Evolutionary conservation across 345 rosid genomes (phyloP).

Genomic region (Aethionema arabicum): DNA sequence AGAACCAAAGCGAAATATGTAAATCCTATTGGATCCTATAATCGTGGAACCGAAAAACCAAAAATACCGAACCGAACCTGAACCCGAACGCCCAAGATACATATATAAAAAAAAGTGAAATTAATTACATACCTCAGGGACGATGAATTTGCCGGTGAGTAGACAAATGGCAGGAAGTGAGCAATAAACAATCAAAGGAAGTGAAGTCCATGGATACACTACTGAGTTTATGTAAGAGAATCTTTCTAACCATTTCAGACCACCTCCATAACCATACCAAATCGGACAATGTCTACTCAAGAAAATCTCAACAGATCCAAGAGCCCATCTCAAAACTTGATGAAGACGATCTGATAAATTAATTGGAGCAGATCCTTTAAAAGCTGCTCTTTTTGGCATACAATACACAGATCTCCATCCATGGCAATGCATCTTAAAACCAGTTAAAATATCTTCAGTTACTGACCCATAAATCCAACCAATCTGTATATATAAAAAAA

Average conservation of each 20-base stretch:
- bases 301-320: conserved; percentile 72
- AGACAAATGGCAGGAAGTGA: conserved; percentile 28
- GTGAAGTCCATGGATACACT: conserved; percentile 65
- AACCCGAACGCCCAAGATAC: too few species aligned
- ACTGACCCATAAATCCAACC: conserved; percentile 74
- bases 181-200: conserved; percentile 62
- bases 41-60: too few species aligned
- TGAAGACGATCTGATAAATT: conserved; percentile 75
- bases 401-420: conserved; percentile 81
- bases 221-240: conserved; percentile 31
- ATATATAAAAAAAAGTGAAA: too few species aligned
- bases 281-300: conserved; percentile 72
- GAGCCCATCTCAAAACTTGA: conserved; percentile 75
- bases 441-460: conserved; percentile 72
- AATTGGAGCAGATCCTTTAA: conserved; percentile 63
- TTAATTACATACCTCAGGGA: conserved; percentile 41
- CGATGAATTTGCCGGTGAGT: conserved; percentile 24
- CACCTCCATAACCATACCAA: conserved; percentile 72
- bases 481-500: too few species aligned
- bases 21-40: too few species aligned
- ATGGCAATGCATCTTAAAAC: conserved; percentile 78
- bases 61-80: too few species aligned
- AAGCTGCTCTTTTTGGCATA: conserved; percentile 59
- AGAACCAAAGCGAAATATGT: too few species aligned
- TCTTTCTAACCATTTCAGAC: conserved; percentile 63